Evolutionary conservation across 495 filamentous ascomycete genomes (phyloP), one percentile per base, ranked within the genome.

Genomic region (Aspergillus conjunctus): DNA sequence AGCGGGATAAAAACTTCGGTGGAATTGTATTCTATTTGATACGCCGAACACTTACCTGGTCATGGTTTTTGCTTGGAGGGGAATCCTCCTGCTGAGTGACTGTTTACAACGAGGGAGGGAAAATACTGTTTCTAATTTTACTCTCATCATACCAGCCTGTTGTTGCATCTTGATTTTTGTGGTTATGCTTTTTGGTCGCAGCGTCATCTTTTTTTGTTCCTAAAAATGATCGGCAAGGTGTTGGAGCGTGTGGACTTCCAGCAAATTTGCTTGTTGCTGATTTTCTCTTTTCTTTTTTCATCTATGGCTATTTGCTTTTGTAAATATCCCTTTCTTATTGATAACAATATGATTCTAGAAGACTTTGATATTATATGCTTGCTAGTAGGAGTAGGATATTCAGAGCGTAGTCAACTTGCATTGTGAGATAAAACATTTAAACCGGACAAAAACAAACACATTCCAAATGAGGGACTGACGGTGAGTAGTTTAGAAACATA

Each of bases 191-290:
- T 59, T 51, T 51, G 54, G 50, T 52, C 60, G 64, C 61, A 71
- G 68, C 68, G 56, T 65, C 34, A 57, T 52, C 51, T 56, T 50
- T 66, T 66, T 26, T 56, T 45, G 39, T 31, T 66, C 33, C 32
- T n/a, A 52, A 45, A 61, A 63, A 66, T 58, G 54, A 52, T 67
- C 34, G 68, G 65, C 67, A 70, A 71, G 72, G 72, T 66, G 63
- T 71, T 66, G 68, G 66, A 74, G 71, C 67, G 63, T 72, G 66
- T 69, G 61, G 59, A 51, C 53, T 65, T 61, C 57, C 54, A 56
- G 58, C 65, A 43, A 31, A 60, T 58, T 32, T 56, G 39, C 41
- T 56, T 26, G 2, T 56, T 56, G 50, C 54, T 63, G 45, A 52
- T 60, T 49, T 61, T 48, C 34, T 49, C 50, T 46, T 30, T 22